Evolutionary conservation across 129 eudicot genomes (phyloP).

Genomic region (Mikania micrantha): DNA sequence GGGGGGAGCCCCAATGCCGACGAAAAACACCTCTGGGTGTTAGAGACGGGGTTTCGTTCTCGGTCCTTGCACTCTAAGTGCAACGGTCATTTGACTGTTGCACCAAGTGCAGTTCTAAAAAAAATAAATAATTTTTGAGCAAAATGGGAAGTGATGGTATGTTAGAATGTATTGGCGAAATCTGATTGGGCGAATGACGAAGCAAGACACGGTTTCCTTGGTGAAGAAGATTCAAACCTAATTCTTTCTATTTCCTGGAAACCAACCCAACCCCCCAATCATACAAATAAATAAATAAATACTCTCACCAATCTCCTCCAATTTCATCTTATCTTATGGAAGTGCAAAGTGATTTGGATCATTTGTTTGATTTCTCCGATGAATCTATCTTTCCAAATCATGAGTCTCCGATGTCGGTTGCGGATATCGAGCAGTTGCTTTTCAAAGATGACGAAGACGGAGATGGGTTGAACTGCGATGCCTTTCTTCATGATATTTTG

Average conservation of each 20-base stretch:
- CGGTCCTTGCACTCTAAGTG: too few relatives aligned
- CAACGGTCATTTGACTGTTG: too few relatives aligned
- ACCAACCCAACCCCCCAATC: slow-evolving; percentile 14
- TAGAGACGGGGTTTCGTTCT: too few relatives aligned
- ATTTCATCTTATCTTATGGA: slow-evolving; percentile 3
- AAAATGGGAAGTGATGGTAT: too few relatives aligned
- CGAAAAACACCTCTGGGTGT: too few relatives aligned
- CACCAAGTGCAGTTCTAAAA: too few relatives aligned
- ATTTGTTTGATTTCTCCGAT: slow-evolving; percentile 21
- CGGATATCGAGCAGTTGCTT: slow-evolving; percentile 40
- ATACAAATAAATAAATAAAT: background rate
- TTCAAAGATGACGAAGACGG: slow-evolving; percentile 36
- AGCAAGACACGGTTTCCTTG: background rate
- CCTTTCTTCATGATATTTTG: slow-evolving; percentile 24
- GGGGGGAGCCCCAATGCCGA: too few relatives aligned
- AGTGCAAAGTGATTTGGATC: slow-evolving; percentile 29
- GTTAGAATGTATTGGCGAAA: too few relatives aligned
- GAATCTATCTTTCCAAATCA: too few relatives aligned
- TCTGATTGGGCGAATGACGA: slow-evolving; percentile 44
- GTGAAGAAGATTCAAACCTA: background rate
- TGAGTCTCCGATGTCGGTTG: slow-evolving; percentile 30
- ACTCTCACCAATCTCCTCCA: background rate
- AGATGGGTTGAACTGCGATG: background rate
- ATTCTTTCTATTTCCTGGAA: slow-evolving; percentile 1
- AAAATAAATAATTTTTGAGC: too few relatives aligned